Evolutionary conservation across 768 basidiomycete species (phyloP).

Genomic region (Lactifluus hygrophoroides): DNA sequence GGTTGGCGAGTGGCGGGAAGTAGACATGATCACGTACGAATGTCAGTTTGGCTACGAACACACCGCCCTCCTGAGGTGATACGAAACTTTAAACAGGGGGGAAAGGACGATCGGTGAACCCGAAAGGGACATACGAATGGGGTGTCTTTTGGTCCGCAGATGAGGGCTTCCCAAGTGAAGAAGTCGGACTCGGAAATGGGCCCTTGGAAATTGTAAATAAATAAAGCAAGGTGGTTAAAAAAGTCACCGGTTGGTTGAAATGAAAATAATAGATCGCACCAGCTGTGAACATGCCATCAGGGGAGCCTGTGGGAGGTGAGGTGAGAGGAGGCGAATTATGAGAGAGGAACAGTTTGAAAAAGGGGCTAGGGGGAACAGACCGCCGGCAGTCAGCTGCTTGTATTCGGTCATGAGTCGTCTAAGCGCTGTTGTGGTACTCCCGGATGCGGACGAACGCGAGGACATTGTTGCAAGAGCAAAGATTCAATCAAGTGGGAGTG

Average conservation of each 20-base stretch:
- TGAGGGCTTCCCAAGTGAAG: slow-evolving; percentile 94
- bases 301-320: slow-evolving; percentile 45
- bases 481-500: too few species aligned
- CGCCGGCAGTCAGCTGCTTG: slow-evolving; percentile 75
- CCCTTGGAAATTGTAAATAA: slow-evolving; percentile 43
- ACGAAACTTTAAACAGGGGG: neutral
- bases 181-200: slow-evolving; percentile 89
- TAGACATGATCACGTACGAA: slow-evolving; percentile 62
- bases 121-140: slow-evolving; percentile 61
- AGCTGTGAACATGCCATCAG: slow-evolving; percentile 96
- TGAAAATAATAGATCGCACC: too few species aligned
- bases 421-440: slow-evolving; percentile 61
- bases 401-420: slow-evolving; percentile 90
- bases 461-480: slow-evolving; percentile 34
- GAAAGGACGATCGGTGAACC: neutral
- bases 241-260: too few species aligned
- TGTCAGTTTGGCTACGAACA: slow-evolving; percentile 85
- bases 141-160: slow-evolving; percentile 89
- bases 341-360: neutral
- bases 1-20: neutral
- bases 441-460: slow-evolving; percentile 43
- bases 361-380: slow-evolving; percentile 28
- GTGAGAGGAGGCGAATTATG: too few species aligned
- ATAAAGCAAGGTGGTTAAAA: too few species aligned
- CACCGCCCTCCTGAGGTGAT: slow-evolving; percentile 72